A percentile compares a stretch with the other conserved stretches of the same genome.
Conservation (phyloP, 257 asterid genomes). For the Coffea eugenioides region DNA sequence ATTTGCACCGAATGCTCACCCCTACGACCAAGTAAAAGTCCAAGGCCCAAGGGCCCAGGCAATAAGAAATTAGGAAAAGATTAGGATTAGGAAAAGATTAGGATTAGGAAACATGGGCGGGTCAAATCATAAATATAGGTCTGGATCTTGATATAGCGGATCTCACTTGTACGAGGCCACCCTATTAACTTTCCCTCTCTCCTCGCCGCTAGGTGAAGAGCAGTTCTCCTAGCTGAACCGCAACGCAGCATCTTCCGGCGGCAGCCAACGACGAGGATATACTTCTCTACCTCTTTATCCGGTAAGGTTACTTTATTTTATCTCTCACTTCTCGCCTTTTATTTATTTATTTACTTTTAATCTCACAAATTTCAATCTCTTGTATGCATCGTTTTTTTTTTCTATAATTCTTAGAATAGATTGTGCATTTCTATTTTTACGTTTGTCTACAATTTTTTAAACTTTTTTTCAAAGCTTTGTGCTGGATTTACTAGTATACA, state of each 20-base stretch:
- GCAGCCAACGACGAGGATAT: neutral
- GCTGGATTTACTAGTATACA: neutral
- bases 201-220: neutral
- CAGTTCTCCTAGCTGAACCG: neutral
- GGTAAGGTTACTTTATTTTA: neutral
- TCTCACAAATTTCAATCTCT: no score
- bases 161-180: neutral
- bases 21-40: no score
- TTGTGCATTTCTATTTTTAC: neutral
- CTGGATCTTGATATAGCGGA: neutral
- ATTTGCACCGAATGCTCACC: no score
- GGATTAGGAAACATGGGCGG: no score
- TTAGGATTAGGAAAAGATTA: no score
- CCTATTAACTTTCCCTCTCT: neutral
- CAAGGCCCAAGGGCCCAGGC: no score
- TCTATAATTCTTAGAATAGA: neutral
- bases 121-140: neutral
- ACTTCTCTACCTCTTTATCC: neutral
- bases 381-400: no score
- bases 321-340: no score
- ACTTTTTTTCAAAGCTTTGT: neutral
- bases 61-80: no score
- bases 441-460: neutral
- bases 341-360: no score
- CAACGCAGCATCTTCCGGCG: neutral